These are phyloP conservation scores for Tetrahymena malaccensis DNA, from an alignment of 73 alveolate species.

Conservation along the genomic window DNA sequence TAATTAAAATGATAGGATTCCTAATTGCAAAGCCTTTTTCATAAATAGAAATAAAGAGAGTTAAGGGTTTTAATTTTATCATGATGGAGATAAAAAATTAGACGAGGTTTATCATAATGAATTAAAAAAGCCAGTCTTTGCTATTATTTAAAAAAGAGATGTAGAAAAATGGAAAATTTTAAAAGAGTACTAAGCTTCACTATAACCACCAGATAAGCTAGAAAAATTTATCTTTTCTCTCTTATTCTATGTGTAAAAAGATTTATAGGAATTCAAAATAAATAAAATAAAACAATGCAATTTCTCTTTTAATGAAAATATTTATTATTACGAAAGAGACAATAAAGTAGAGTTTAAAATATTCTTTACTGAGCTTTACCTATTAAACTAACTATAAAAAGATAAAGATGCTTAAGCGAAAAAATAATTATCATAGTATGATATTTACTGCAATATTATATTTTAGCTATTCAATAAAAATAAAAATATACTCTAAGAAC, in stretches of 20 bases:
- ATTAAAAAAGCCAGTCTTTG: not conserved
- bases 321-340: not conserved
- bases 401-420: too few species aligned
- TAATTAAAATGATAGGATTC: not conserved
- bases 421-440: not conserved
- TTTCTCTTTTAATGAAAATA: not conserved
- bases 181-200: not conserved
- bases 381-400: not conserved
- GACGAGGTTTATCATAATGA: not conserved
- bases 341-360: not conserved
- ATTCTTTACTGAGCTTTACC: not conserved
- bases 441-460: not conserved
- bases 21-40: not conserved
- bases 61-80: too few species aligned
- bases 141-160: not conserved
- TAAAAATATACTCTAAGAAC: not conserved
- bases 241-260: not conserved
- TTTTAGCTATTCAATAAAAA: not conserved
- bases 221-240: not conserved
- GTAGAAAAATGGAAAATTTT: not conserved
- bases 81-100: not conserved
- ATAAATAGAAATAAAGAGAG: too few species aligned
- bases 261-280: not conserved
- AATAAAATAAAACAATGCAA: not conserved
- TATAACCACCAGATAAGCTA: not conserved